Conservation (phyloP, 129 eudicot genomes). For the Logfia minima region DNA sequence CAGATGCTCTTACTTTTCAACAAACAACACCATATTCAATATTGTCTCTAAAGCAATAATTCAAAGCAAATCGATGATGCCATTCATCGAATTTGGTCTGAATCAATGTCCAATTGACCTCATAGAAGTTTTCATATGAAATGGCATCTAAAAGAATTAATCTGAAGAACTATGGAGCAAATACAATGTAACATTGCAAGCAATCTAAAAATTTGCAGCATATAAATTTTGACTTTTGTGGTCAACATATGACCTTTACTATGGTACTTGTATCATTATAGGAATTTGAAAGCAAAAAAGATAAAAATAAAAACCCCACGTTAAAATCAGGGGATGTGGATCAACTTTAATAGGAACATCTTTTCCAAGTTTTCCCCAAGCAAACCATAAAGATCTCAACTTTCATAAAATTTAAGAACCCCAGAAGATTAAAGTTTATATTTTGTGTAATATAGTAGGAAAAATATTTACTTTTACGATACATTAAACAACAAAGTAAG, state of each 20-base stretch:
- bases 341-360: constrained; percentile 10
- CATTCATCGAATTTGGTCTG: constrained; percentile 21
- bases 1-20: constrained; percentile 3
- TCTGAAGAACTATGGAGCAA: background rate
- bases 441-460: background rate
- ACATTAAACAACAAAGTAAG: background rate
- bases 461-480: background rate
- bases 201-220: background rate
- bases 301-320: background rate
- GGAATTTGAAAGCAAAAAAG: background rate
- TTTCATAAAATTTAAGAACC: constrained; percentile 3
- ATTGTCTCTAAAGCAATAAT: background rate
- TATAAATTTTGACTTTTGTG: constrained; percentile 12
- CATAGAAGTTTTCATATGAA: background rate
- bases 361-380: background rate
- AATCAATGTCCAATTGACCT: background rate
- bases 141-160: constrained; percentile 8
- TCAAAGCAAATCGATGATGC: background rate
- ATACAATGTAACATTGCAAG: background rate
- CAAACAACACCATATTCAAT: constrained; percentile 15
- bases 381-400: background rate
- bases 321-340: constrained; percentile 1
- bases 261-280: background rate
- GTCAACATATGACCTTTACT: constrained; percentile 2
- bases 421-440: constrained; percentile 2